Percentiles rank a stretch among this genome's conserved stretches.
Evolutionary conservation across 352 stramenopile genomes (phyloP).

Genomic region (Globisporangium megalacanthum): DNA sequence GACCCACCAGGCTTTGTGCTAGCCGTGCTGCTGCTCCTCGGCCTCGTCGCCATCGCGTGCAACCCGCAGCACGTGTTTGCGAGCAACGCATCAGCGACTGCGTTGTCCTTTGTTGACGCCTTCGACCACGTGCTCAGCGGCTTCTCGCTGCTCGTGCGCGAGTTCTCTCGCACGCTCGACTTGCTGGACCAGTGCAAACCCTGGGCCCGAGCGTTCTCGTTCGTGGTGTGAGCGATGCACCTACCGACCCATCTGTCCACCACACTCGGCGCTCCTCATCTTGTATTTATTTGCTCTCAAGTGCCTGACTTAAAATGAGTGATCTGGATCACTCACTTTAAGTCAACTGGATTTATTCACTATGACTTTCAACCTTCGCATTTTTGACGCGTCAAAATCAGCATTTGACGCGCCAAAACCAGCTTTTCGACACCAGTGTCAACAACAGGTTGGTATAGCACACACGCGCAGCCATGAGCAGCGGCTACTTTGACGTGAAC

Average conservation of each 20-base stretch:
- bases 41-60: slow-evolving; percentile 51
- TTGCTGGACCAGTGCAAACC: slow-evolving; percentile 47
- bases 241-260: too few species aligned
- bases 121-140: slow-evolving; percentile 61
- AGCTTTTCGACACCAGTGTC: too few species aligned
- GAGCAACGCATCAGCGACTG: slow-evolving; percentile 24
- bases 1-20: slow-evolving; percentile 70
- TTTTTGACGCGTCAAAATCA: too few species aligned
- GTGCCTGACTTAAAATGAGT: too few species aligned
- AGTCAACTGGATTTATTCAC: background rate
- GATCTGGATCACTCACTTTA: too few species aligned
- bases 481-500: slow-evolving; percentile 67
- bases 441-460: too few species aligned
- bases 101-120: slow-evolving; percentile 26
- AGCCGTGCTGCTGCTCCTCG: slow-evolving; percentile 59
- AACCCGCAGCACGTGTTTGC: slow-evolving; percentile 49
- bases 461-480: too few species aligned
- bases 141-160: slow-evolving; percentile 54
- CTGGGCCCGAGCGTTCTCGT: slow-evolving; percentile 55
- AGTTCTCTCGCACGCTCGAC: slow-evolving; percentile 56
- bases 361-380: background rate
- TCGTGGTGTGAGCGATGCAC: slow-evolving; percentile 39
- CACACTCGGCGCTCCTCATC: too few species aligned
- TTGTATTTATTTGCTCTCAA: background rate
- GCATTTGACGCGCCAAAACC: background rate